Base-by-base conservation (phyloP, 73 alveolate genomes). In the Symbiodinium pilosum region DNA sequence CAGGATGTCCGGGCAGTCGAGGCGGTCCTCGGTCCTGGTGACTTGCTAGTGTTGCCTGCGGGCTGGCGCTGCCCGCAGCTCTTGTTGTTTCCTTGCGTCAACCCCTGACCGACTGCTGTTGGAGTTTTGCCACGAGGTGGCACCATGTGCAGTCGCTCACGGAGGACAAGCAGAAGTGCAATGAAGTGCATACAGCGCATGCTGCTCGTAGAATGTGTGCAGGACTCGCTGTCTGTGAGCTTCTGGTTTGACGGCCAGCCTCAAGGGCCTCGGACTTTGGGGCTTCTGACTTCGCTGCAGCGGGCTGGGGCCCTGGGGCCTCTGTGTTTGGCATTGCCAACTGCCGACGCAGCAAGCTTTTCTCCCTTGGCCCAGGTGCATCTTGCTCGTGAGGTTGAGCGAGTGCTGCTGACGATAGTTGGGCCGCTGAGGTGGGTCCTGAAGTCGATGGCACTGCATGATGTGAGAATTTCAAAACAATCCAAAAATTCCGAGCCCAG, bases 121-220 rank as follows among this genome's bases (percentile, higher is more conserved):
- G 71, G 71, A 54, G n/a, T n/a, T 54, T 0, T n/a, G 26, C 32
- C 73, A 54, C 73, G 73, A 54, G 73, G 73, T 64, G 81, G 81
- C 96, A 91, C 32, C 96, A 91, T n/a, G 96, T 91, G 71, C 96
- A 91, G 75, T 91, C 96, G 2, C 47, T 91, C 30, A 43, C 96
- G 5, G 96, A 91, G 32, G 94, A 54, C 32, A 54, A 30, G 73
- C 73, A 24, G 73, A 54, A 54, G 71, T 30, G 69, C 26, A 54
- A 21, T 26, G 73, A 24, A 54, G 73, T 0, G 73, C 73, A n/a
- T n/a, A 54, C 34, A 54, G 73, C 73, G 26, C 20, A 54, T n/a
- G 7, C 73, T 16, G 73, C 73, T 5, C 30, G 26, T n/a, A n/a
- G n/a, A n/a, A n/a, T n/a, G n/a, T n/a, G 30, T 24, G 20, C 73